These are phyloP conservation scores for Puccinellia tenuiflora DNA, from an alignment of 176 grass and related monocot genomes.

Conservation along the genomic window DNA sequence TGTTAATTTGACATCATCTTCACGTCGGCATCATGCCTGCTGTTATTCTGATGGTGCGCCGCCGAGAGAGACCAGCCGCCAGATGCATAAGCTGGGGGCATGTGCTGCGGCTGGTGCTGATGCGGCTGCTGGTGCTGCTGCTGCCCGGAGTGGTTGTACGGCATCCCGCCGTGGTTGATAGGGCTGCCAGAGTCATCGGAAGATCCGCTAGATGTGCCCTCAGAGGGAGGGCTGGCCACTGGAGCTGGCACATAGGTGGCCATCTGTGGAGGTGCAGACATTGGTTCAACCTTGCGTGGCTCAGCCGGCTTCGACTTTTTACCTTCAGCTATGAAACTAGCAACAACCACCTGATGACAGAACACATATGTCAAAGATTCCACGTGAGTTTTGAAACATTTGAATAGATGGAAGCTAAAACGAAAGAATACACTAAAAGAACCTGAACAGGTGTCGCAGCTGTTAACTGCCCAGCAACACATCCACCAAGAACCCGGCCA, in stretches of 20 bases:
- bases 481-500: conserved; percentile 88
- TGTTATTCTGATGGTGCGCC: conserved; percentile 53
- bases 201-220: conserved; percentile 69
- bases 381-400: not conserved
- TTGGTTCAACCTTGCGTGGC: conserved; percentile 57
- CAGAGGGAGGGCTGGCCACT: conserved; percentile 55
- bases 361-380: not conserved
- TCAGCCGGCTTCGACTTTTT: conserved; percentile 80
- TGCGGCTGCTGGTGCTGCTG: conserved; percentile 63
- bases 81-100: conserved; percentile 51
- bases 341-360: conserved; percentile 72
- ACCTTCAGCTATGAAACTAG: conserved; percentile 87
- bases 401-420: not conserved
- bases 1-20: conserved; percentile 83
- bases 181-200: conserved; percentile 73
- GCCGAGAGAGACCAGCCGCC: conserved; percentile 65
- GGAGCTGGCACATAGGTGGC: conserved; percentile 43
- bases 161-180: conserved; percentile 49
- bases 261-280: conserved; percentile 60
- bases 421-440: not conserved
- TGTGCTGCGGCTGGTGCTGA: conserved; percentile 61
- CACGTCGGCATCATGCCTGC: conserved; percentile 74
- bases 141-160: conserved; percentile 49
- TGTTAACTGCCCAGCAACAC: conserved; percentile 94
- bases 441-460: conserved; percentile 90